A percentile compares a stretch with the other conserved stretches of the same genome.
phyloP scores from a whole-genome alignment of 1,139 yeast genomes.

The Pichia sp. region DNA sequence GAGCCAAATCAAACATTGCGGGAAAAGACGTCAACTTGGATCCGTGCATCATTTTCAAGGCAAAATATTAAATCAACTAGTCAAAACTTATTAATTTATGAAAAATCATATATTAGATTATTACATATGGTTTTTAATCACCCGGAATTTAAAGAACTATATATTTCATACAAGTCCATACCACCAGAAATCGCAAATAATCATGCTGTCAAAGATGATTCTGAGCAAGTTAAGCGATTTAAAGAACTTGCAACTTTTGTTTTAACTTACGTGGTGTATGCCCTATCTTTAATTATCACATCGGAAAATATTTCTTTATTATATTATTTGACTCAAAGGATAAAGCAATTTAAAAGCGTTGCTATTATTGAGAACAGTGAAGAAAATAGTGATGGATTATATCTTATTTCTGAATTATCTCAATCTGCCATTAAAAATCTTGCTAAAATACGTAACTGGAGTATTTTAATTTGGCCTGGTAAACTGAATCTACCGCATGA shows the following conservation, averaged over 20 bases:
- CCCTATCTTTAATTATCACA: conserved; percentile 53
- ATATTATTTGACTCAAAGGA: conserved; percentile 70
- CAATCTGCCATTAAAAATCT: conserved; percentile 58
- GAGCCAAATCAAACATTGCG: conserved; percentile 57
- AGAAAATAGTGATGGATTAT: conserved; percentile 36
- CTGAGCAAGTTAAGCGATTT: conserved; percentile 19
- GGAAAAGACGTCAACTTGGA: conserved; percentile 61
- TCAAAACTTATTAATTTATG: conserved; percentile 51
- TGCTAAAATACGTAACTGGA: conserved; percentile 60
- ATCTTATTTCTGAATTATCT: conserved; percentile 66
- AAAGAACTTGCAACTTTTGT: conserved; percentile 35
- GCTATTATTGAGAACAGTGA: conserved; percentile 29
- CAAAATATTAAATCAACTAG: conserved; percentile 27
- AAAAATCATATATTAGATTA: conserved; percentile 60
- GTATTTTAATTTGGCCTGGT: conserved; percentile 76
- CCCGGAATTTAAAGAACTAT: conserved; percentile 51
- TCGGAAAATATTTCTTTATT: conserved; percentile 66
- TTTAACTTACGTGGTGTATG: conserved; percentile 53
- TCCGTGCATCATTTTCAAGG: conserved; percentile 51
- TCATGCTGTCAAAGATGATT: too few relatives aligned
- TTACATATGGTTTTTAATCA: conserved; percentile 73
- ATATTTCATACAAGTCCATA: conserved; percentile 18
- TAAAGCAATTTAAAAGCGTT: conserved; percentile 59
- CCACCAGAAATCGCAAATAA: background rate
- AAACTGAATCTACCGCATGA: conserved; percentile 63